Evolutionary conservation across 768 basidiomycete genomes (phyloP), one percentile per base, ranked within the genome.

Genomic region (Cystobasidiopsis lactophilus): DNA sequence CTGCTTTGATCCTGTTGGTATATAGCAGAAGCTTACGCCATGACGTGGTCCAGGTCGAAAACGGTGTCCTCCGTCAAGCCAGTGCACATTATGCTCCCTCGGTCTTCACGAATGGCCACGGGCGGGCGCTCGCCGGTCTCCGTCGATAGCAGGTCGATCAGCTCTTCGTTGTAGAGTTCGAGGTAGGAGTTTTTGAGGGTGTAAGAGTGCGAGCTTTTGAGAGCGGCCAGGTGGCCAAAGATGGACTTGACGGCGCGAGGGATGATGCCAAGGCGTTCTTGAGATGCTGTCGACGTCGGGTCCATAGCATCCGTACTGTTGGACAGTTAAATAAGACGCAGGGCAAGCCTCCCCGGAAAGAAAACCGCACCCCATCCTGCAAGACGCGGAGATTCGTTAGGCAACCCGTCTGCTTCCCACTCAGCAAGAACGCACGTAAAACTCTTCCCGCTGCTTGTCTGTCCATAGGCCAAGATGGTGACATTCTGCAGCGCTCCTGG

Each of bases 81-180:
- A 55, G 82, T 82, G 88, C 91, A 96, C 52, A 95, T 82, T 59
- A 98, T 98, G 60, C 82, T 78, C 9, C 91, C 93, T 66, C 91
- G 89, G 66, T 91, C 89, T 71, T 98, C 93, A 57, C 93, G 74
- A 65, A 98, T 96, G 65, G 86, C 81, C 14, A 98, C 85, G 62
- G 85, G 82, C 46, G 85, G 78, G 53, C 78, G 74, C 9, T 56
- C 60, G 31, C 68, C 71, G 5, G 69, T 66, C 52, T 84, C 81
- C 62, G 77, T 70, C 52, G 77, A 78, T 50, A 98, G 73, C 49
- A 98, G 73, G 71, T 98, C 93, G 65, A 96, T 84, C 49, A 98
- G 76, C 69, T 98, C 93, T 70, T 98, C 93, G 68, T 98, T 96
- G 69, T 98, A 96, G 50, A 98, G 76, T 73, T 98, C 93, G 58